Evolutionary conservation across 2,329 filamentous ascomycete genomes (phyloP), one percentile per base, ranked within the genome.

Genomic region (Alternaria viburni): DNA sequence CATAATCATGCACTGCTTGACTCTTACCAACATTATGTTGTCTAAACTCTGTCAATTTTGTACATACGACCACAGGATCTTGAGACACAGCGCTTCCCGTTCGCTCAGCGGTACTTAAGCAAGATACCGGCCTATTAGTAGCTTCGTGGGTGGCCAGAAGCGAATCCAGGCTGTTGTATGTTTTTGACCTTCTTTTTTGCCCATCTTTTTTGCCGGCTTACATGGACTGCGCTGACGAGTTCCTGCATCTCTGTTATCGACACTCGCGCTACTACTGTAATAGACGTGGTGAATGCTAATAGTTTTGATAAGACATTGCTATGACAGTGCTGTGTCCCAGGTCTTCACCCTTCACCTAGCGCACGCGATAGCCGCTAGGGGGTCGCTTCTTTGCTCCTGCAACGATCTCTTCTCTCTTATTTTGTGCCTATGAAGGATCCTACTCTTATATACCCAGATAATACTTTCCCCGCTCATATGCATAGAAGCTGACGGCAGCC

Each of bases 401-500:
- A 12, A 15, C n/a, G 21, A 11, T 30, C 6, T 46, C 41, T 19
- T 17, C 3, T 32, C 1, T 23, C 21, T n/a, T 36, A 15, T 19
- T 32, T 6, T 13, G n/a, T 41, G 36, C 30, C 17, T 7, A 15
- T 13, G 4, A 3, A 71, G 52, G 83, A 60, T 0, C 9, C 28
- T 2, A 5, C 0, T 6, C 17, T 52, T 10, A 52, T 41, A 87
- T 86, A 9, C 84, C 84, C 49, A 87, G 77, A 65, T 82, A 85
- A 78, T 83, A 81, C 73, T 91, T 91, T 56, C 85, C 84, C 62
- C 89, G 82, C 76, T 91, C 89, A 74, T 91, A 91, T 17, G 88
- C 88, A 75, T 86, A 90, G 77, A 91, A 91, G 67, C 87, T 87
- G 15, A 87, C 88, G 12, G 96, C 96, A 26, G 83, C 89, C 92